A percentile compares a stretch with the other conserved stretches of the same genome.
These are phyloP conservation scores for Schizothecium vesticola DNA, from an alignment of 495 filamentous ascomycete species.

Conservation along the genomic window DNA sequence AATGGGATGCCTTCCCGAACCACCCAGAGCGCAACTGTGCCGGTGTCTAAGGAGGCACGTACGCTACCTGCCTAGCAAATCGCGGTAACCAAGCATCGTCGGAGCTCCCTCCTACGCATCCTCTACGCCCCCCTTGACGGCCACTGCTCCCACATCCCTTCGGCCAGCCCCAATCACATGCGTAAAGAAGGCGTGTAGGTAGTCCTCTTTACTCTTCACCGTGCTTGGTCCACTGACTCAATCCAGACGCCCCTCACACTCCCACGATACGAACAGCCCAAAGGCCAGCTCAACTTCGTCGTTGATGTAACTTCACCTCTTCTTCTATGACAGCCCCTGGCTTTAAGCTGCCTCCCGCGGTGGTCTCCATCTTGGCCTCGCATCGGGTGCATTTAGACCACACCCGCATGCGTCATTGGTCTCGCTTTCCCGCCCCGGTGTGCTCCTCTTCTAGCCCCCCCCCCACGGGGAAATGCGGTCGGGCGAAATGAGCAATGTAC, in stretches of 20 bases:
- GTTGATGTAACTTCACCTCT: neutral
- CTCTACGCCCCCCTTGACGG: neutral
- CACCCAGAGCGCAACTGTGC: neutral
- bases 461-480: neutral
- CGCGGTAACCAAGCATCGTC: neutral
- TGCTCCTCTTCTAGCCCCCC: neutral
- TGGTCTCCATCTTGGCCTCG: neutral
- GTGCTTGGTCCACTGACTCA: conserved; percentile 9
- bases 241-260: conserved; percentile 14
- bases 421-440: neutral
- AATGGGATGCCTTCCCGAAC: neutral
- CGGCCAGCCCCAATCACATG: conserved; percentile 9
- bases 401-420: neutral
- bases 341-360: neutral
- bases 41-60: neutral
- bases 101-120: neutral
- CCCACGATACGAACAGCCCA: neutral
- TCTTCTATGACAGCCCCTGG: neutral
- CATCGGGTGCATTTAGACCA: conserved; percentile 2
- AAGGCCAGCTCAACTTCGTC: conserved; percentile 10
- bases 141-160: neutral
- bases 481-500: neutral
- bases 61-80: neutral
- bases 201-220: conserved; percentile 17
- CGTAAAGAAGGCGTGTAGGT: conserved; percentile 28